Percentiles rank a stretch among this genome's conserved stretches.
Evolutionary conservation across 495 filamentous ascomycete species (phyloP).

Genomic region (Neurospora sp.): DNA sequence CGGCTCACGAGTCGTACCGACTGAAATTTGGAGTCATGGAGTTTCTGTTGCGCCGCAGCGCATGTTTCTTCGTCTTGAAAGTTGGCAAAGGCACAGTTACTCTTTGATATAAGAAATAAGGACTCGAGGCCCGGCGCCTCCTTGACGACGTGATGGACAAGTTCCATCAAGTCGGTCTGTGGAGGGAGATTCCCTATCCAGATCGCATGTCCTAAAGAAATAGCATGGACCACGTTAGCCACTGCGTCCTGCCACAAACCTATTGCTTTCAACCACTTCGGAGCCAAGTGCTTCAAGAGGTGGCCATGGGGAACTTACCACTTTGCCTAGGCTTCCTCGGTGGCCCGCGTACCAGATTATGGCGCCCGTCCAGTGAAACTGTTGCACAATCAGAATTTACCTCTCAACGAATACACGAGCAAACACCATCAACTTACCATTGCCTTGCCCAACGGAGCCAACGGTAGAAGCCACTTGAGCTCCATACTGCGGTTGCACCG

Average conservation of each 20-base stretch:
- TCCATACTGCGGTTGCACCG: slow-evolving; percentile 2
- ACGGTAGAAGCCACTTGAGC: background rate
- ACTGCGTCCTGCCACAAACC: background rate
- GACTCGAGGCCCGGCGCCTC: slow-evolving; percentile 80
- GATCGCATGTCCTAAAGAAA: slow-evolving; percentile 65
- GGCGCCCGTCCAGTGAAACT: slow-evolving; percentile 25
- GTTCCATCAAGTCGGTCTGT: slow-evolving; percentile 61
- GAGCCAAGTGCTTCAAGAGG: background rate
- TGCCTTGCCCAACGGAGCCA: background rate
- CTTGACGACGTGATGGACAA: slow-evolving; percentile 85
- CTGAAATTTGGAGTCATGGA: slow-evolving; percentile 88
- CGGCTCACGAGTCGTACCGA: slow-evolving; percentile 88
- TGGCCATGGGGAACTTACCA: slow-evolving; percentile 22
- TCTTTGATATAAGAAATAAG: slow-evolving; percentile 91
- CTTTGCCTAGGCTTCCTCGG: slow-evolving; percentile 83
- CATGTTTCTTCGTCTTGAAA: slow-evolving; percentile 77
- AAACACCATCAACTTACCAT: slow-evolving; percentile 4
- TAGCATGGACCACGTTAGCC: slow-evolving; percentile 3
- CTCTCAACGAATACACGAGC: background rate
- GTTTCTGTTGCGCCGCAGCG: slow-evolving; percentile 64
- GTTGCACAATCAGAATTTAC: background rate
- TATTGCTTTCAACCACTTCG: background rate
- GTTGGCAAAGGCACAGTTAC: slow-evolving; percentile 97
- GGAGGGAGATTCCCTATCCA: slow-evolving; percentile 96
- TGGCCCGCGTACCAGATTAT: slow-evolving; percentile 65